A percentile compares a stretch with the other conserved stretches of the same genome.
Evolutionary conservation across 1,139 yeast species (phyloP).

Genomic region (Nadsonia commutata): DNA sequence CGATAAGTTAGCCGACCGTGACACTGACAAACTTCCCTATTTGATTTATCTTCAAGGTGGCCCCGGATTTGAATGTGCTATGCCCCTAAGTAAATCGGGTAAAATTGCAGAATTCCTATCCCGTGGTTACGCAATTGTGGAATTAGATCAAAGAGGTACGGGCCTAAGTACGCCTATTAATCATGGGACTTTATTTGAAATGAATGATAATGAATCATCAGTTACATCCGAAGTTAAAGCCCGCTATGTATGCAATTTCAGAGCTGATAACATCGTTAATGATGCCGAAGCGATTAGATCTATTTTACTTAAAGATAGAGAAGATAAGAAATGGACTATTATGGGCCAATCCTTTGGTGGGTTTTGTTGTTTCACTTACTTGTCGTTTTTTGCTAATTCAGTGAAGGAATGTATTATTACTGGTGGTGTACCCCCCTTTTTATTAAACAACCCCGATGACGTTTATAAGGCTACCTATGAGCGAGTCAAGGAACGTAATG

Average conservation of each 20-base stretch:
- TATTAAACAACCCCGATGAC: constrained; percentile 27
- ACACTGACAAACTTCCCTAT: constrained; percentile 2
- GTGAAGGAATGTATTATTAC: constrained; percentile 28
- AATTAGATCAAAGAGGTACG: constrained; percentile 45
- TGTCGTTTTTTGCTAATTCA: constrained; percentile 23
- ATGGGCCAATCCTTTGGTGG: constrained; percentile 49
- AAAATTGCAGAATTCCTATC: constrained; percentile 28
- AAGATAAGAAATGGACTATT: constrained; percentile 31
- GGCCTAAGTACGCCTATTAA: constrained; percentile 38
- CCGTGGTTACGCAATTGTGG: constrained; percentile 33
- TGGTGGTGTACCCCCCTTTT: constrained; percentile 44
- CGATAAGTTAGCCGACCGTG: background rate
- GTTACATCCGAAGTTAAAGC: constrained; percentile 20
- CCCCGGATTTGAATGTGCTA: constrained; percentile 33
- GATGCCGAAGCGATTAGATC: constrained; percentile 35
- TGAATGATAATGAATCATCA: constrained; percentile 6
- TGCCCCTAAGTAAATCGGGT: constrained; percentile 26
- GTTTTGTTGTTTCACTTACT: constrained; percentile 35
- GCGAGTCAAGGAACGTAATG: constrained; percentile 34
- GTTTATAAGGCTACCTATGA: constrained; percentile 36
- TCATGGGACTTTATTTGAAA: constrained; percentile 17
- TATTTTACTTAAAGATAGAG: constrained; percentile 17
- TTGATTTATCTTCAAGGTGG: constrained; percentile 40
- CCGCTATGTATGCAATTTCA: constrained; percentile 29
- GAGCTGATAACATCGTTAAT: constrained; percentile 26